Base-by-base conservation (phyloP, 1,139 yeast genomes). In the Candida albicans region DNA sequence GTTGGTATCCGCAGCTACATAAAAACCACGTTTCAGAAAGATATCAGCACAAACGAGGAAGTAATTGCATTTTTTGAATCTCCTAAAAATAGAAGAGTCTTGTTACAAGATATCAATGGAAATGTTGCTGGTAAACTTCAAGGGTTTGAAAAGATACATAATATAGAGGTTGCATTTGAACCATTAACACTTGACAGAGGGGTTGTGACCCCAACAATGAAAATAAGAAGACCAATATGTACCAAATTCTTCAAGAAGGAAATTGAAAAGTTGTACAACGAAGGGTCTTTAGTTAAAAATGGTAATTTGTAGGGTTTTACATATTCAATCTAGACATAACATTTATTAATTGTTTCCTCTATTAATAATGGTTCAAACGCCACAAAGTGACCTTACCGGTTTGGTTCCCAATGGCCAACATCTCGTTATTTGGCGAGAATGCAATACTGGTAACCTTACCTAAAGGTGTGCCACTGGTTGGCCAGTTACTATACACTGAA, bases 391-490 rank as follows among this genome's bases (percentile, higher is more conserved):
- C 96, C 59, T 81, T 83, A 9, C 99, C 99, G 26, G 81, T 87
- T 57, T 89, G 96, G 57, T 91, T 93, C 49, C 96, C 99, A 1
- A 90, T 79, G 13, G 93, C 89, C 48, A 93, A 65, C 83, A 90
- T 81, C 63, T 89, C 93, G 46, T 84, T 81, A 51, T 82, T 82
- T 25, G 96, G 91, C 25, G 95, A 82, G 63, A 91, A 91, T 9
- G 82, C 78, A 3, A 82, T 84, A n/a, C 85, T 68, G 1, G 97
- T 88, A 35, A 95, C 96, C 53, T 84, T 82, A 24, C 99, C 99
- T 52, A 95, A 76, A 3, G 99, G 99, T 0, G 99, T 91, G 8
- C 90, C 93, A 45, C 93, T 83, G 2, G 98, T 93, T 15, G 99
- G 99, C 99, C 99, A 95, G 70, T 95, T 95, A 44, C 83, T 76